Evolutionary conservation across 108 stramenopile genomes (phyloP), one percentile per base, ranked within the genome.

Genomic region (Schizochytrium sp.): DNA sequence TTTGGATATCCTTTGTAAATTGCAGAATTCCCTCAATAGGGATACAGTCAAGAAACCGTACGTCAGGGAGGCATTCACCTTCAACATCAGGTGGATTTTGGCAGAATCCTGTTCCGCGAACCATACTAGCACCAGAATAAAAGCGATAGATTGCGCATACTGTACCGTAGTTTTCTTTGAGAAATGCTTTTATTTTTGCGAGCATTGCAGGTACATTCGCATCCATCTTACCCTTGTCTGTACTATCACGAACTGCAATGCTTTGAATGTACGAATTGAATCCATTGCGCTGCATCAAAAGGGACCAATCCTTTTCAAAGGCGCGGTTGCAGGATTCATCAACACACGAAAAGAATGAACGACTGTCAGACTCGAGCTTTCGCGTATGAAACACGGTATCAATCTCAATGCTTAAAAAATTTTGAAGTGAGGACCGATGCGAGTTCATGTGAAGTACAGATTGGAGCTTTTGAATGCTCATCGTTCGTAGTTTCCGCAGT

Each of bases 221-320:
- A 53, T 83, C 76, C 50, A 55, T 49, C 50, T 83, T 55, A 53
- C 76, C 76, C 13, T 49, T 83, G 76, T 83, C 76, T 0, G 76
- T 83, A 3, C 76, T 83, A 53, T 83, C 76, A 38, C 76, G 76
- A 47, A 83, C 76, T n/a, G 76, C 76, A 83, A 83, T 83, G 28
- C 76, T 83, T n/a, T 55, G 53, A 1, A 83, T 55, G 76, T 55
- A 83, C 47, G 76, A 83, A 12, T 83, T 49, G 28, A 83, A 83
- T 5, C 53, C 53, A 38, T 42, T 42, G 2, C 76, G 76, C 76
- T 83, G 76, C 76, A 83, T 55, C 50, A 49, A 42, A 5, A 40
- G 38, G 28, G 76, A 47, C 76, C 76, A 83, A 55, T 83, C 76
- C 1, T 83, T 83, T 55, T 46, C 76, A 42, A 83, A 83, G 13